Evolutionary conservation across 192 early-diverging fungal species (phyloP), one percentile per base, ranked within the genome.

Genomic region (Fimicolochytrium jonesii): DNA sequence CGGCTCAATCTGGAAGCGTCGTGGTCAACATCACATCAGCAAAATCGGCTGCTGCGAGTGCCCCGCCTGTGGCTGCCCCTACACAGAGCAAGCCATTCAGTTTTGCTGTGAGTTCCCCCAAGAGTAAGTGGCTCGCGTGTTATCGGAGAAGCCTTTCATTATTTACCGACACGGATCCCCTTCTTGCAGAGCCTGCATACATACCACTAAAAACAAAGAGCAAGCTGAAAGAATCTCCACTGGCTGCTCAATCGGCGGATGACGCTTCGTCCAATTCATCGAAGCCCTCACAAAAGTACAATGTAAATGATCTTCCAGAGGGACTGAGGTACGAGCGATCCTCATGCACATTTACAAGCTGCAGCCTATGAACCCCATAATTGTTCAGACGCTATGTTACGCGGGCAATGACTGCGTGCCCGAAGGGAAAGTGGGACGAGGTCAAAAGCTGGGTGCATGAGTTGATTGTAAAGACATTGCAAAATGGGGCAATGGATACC

Each of bases 371-470:
- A 22, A 29, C 23, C 15, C 48, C 48, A 26, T 13, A 22, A 17
- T 29, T 20, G 4, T 25, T 50, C 15, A 50, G 26, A 25, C 4
- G 3, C 3, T 50, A 50, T 50, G 48, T 50, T 3, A 28, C 48
- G 48, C 48, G 48, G 25, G 4, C 6, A 23, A 20, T 29, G 30
- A 50, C 11, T 54, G 47, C 48, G 7, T 63, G 56, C 33, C 31
- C 60, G 35, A 17, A 25, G 41, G 47, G 63, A 6, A 64, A 67
- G 17, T 28, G 61, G 26, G 49, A 32, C 50, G 62, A 47, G 13
- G 79, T 81, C 11, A 74, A 86, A 64, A 55, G 53, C n/a, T 72
- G 86, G 59, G 56, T 91, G 23, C 83, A 74, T 56, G 53, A 51
- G 0, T 29, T 89, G 44, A 87, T 91, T 45, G 61, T 54, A 6